Base-by-base conservation (phyloP, 2,329 filamentous ascomycete species). In the Massarina eburnea region DNA sequence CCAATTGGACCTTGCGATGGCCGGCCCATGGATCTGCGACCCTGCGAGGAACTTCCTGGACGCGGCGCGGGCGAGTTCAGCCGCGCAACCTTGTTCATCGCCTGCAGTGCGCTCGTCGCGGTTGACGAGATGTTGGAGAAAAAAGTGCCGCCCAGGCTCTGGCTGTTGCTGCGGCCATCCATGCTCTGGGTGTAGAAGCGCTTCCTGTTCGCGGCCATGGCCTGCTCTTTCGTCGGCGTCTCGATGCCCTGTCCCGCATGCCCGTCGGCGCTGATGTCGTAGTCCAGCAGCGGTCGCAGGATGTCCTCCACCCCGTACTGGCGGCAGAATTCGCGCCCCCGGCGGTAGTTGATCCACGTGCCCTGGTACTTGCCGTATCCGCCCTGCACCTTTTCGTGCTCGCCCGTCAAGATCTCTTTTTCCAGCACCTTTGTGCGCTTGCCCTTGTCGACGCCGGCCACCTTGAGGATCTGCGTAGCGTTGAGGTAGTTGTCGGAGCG, bases 351-450 rank as follows among this genome's bases (percentile, higher is more conserved):
- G 64, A 99, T 95, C 94, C 94, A 99, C 2, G 94, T 99, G 44
- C 94, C 94, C 75, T 99, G 94, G 64, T 99, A 99, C 76, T 97
- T 97, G 55, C 94, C 94, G 64, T 99, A 99, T 4, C 94, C 94
- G 26, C 94, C 94, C 69, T 99, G 94, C 2, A 99, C 92, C 72
- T 99, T 99, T 71, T 99, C 94, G 71, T 99, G 92, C 66, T 96
- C 89, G 62, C 94, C 94, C 0, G 88, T 94, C 54, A 95, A 83
- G 48, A 99, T 96, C 71, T 99, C 94, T 73, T 97, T 97, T 70
- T 99, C 94, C 41, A 99, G 79, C 7, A 97, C 95, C 72, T 97
- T 97, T 47, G 94, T 97, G 58, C 94, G 87, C 73, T 96, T 95
- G 49, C 92, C 94, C 74, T 99, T 99, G 67, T 96, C 92, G 49